Evolutionary conservation across 352 stramenopile genomes (phyloP).

Genomic region (Pythium oligandrum): DNA sequence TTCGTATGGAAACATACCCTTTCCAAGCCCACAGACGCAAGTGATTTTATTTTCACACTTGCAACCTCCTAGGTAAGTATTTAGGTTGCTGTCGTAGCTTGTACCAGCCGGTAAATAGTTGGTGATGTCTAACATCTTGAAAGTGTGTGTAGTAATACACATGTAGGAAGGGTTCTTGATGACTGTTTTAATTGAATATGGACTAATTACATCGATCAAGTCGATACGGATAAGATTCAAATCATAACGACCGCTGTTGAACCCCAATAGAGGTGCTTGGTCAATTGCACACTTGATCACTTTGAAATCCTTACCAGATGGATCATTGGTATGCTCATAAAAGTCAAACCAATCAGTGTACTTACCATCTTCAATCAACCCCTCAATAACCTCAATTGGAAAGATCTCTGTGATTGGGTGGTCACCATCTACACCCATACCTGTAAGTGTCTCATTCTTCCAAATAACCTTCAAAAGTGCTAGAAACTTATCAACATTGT

Average conservation of each 20-base stretch:
- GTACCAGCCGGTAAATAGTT: conserved; percentile 27
- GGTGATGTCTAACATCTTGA: conserved; percentile 24
- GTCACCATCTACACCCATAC: no score
- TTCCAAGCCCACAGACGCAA: conserved; percentile 15
- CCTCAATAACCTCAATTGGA: no score
- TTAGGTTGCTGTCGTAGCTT: conserved; percentile 16
- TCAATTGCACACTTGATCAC: neutral
- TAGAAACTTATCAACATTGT: conserved; percentile 1
- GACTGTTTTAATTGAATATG: no score
- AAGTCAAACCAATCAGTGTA: no score
- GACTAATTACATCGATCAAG: conserved; percentile 13
- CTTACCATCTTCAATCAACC: no score
- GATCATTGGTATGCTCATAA: no score
- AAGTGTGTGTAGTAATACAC: conserved; percentile 18
- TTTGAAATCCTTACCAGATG: neutral
- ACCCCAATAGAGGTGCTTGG: conserved; percentile 1
- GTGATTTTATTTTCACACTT: conserved; percentile 26
- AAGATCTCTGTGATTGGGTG: no score
- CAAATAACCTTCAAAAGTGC: neutral
- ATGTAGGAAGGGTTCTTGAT: conserved; percentile 22
- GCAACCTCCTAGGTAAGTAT: conserved; percentile 20
- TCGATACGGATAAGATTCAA: conserved; percentile 24
- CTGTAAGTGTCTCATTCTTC: no score
- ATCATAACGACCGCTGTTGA: conserved; percentile 9
- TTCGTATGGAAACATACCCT: conserved; percentile 22